A percentile compares a stretch with the other conserved stretches of the same genome.
These are phyloP conservation scores for Scutellaria galericulata DNA, from an alignment of 257 asterid species.

Conservation along the genomic window DNA sequence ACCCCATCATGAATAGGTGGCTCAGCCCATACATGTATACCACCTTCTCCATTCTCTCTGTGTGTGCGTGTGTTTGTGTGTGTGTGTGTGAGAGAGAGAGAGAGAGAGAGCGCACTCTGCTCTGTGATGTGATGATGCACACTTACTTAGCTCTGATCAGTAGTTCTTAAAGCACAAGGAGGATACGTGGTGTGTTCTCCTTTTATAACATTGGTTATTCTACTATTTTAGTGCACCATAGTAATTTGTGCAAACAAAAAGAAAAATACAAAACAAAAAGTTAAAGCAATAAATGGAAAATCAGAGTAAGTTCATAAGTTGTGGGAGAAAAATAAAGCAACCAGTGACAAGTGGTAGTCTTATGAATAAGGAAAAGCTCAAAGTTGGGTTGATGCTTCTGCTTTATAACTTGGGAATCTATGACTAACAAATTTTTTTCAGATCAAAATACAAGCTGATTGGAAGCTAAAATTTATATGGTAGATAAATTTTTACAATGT, in stretches of 20 bases:
- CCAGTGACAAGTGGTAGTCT: conserved; percentile 7
- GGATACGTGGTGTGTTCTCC: conserved; percentile 15
- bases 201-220: conserved; percentile 23
- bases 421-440: too few species aligned
- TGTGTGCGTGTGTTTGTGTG: background rate
- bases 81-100: background rate
- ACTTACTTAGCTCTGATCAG: background rate
- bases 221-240: background rate
- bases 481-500: too few species aligned
- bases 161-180: conserved; percentile 15
- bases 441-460: too few species aligned
- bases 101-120: background rate
- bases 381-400: conserved; percentile 14
- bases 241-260: conserved; percentile 27
- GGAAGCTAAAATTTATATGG: too few species aligned
- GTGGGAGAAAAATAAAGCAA: conserved; percentile 27
- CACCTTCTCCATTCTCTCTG: conserved; percentile 46
- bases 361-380: background rate
- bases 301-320: background rate
- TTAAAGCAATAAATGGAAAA: background rate
- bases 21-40: conserved; percentile 49
- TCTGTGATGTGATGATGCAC: background rate
- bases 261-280: background rate
- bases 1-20: conserved; percentile 90
- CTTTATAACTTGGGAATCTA: conserved; percentile 38